Evolutionary conservation across 2,329 filamentous ascomycete genomes (phyloP), one percentile per base, ranked within the genome.

Genomic region (Penicillium sp.): DNA sequence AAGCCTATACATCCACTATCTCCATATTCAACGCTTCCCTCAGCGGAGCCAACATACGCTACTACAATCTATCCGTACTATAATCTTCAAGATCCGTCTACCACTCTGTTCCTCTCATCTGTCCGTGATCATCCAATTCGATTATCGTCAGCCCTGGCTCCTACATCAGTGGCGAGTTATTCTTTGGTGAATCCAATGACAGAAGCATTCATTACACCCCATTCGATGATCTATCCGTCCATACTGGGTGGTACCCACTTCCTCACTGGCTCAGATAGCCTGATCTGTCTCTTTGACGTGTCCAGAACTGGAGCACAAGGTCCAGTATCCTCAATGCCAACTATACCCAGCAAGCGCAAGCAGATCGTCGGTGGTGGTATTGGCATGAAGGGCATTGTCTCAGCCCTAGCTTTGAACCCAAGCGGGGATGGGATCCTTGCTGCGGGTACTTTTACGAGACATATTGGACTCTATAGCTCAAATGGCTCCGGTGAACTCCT

Each of bases 241-340:
- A 73, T 70, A 3, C 64, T 72, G 4, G 68, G 75, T 8, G 80
- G 80, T 9, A 73, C 72, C 0, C 74, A 73, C 7, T 86, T 87
- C 68, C 69, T 86, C 47, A 81, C 83, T 4, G 84, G 84, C n/a
- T 76, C 76, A 2, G 74, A 79, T 36, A 80, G 79, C 56, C 62
- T 76, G 10, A 78, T 87, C 42, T 78, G 80, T 40, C 64, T 80
- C 14, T 87, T 86, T 62, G 83, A 87, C 66, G 64, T 83, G 26
- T 71, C 74, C 5, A 72, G 79, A 9, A 65, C 76, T 5, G 74
- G 77, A 3, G 69, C 59, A 26, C 70, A 77, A 26, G 78, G 74
- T 0, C 83, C 84, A 0, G 55, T 78, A 1, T 64, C 69, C 1
- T 71, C 69, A 45, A 69, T 76, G 59, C 71, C 71, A 3, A 81